Conservation (phyloP, 768 basidiomycete species). For the Hygrocybe coccinea region DNA sequence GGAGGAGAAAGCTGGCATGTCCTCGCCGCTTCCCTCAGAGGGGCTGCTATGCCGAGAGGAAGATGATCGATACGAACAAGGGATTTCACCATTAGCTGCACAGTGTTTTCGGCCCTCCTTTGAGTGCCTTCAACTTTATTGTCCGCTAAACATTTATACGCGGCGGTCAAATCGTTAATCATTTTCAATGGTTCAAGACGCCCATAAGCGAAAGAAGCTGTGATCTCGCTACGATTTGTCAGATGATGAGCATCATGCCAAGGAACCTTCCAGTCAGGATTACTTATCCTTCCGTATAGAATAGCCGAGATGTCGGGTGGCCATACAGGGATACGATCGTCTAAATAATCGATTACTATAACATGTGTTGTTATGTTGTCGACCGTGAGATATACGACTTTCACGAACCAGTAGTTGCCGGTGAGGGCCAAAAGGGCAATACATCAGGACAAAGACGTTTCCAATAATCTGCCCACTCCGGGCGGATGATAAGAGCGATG, state of each 20-base stretch:
- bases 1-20: constrained; percentile 79
- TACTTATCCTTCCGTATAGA: constrained; percentile 54
- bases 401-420: constrained; percentile 38
- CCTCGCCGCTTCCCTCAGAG: constrained; percentile 79
- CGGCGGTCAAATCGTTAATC: constrained; percentile 47
- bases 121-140: constrained; percentile 44
- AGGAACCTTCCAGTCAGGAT: constrained; percentile 64
- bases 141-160: constrained; percentile 61
- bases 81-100: constrained; percentile 50
- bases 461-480: constrained; percentile 94
- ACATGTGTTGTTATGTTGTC: constrained; percentile 10
- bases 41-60: constrained; percentile 68
- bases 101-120: constrained; percentile 62
- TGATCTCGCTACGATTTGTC: constrained; percentile 43
- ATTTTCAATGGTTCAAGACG: constrained; percentile 52
- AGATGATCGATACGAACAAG: constrained; percentile 50
- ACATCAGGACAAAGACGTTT: constrained; percentile 68
- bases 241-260: constrained; percentile 47
- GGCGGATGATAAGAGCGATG: constrained; percentile 57
- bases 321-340: constrained; percentile 69
- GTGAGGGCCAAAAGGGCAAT: constrained; percentile 55
- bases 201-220: constrained; percentile 59
- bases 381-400: not conserved
- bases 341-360: constrained; percentile 46
- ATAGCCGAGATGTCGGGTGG: constrained; percentile 74